phyloP scores from a whole-genome alignment of 2,329 filamentous ascomycete genomes.

The Didymella pomorum region DNA sequence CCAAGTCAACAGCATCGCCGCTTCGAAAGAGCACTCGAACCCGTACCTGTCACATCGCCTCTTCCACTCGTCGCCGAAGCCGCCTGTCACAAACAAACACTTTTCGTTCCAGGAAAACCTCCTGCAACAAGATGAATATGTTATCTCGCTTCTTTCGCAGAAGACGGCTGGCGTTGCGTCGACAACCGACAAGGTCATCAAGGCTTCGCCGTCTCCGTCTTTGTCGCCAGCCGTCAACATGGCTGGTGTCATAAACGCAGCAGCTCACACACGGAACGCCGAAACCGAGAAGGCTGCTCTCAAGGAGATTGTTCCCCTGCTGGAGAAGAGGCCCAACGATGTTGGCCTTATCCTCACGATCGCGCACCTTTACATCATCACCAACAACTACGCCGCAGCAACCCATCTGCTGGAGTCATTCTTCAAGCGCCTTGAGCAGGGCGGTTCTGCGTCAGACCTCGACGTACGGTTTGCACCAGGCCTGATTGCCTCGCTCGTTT shows the following conservation, averaged over 20 bases:
- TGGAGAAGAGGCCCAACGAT: slow-evolving; percentile 79
- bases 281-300: slow-evolving; percentile 70
- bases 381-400: slow-evolving; percentile 75
- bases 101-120: slow-evolving; percentile 75
- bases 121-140: slow-evolving; percentile 68
- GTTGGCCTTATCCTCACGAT: slow-evolving; percentile 81
- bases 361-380: slow-evolving; percentile 79
- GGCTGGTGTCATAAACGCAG: slow-evolving; percentile 73
- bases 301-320: slow-evolving; percentile 71
- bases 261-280: slow-evolving; percentile 72
- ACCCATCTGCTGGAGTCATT: slow-evolving; percentile 78
- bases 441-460: slow-evolving; percentile 63
- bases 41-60: slow-evolving; percentile 73
- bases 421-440: slow-evolving; percentile 73
- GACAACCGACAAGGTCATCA: slow-evolving; percentile 61
- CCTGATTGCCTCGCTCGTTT: slow-evolving; percentile 79
- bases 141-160: slow-evolving; percentile 70
- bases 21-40: slow-evolving; percentile 61
- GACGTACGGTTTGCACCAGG: slow-evolving; percentile 85
- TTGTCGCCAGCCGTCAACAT: slow-evolving; percentile 61
- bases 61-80: slow-evolving; percentile 62
- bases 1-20: slow-evolving; percentile 69
- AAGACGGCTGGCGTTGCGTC: slow-evolving; percentile 72
- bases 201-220: slow-evolving; percentile 56
- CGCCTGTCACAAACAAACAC: slow-evolving; percentile 67